Evolutionary conservation across 2,329 filamentous ascomycete species (phyloP), one percentile per base, ranked within the genome.

Genomic region (Elsinoe perseae): DNA sequence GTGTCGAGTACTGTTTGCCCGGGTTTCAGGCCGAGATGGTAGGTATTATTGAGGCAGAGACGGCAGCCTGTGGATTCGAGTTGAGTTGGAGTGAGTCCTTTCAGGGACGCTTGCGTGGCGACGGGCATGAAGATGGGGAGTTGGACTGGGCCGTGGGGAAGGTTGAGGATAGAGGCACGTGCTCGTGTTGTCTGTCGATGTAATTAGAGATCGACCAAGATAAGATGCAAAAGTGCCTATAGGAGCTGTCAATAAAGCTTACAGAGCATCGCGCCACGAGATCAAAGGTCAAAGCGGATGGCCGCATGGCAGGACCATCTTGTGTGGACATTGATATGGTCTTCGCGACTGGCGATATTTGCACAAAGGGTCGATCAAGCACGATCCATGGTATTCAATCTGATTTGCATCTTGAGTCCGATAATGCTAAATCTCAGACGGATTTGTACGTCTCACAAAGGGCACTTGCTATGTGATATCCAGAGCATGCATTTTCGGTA

Each of bases 121-220:
- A 98, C 93, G 14, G 93, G 93, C 93, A 98, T 98, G 72, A 98
- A 98, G 58, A 97, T 84, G 6, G 95, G 93, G 27, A 97, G 81
- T 64, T 87, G 82, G 23, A 98, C 91, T 1, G 86, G 80, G 57
- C 93, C 93, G 82, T 98, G 95, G 52, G 93, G 92, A 23, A 98
- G 83, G 48, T 85, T 86, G 55, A 98, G 79, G 58, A 83, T 84
- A 54, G 93, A 93, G 50, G 93, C 93, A 63, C 93, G 87, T 23
- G 93, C 93, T 77, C 92, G 89, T 9, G 92, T 97, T 50, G 90
- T 95, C 92, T 97, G 16, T 21, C 8, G 27, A 16, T 16, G 38
- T 25, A 34, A 36, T 54, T 12, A 54, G 23, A 14, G 16, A 21
- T 46, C n/a, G 38, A 10, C 18, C 52, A 50, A 56, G 44, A 43